These are phyloP conservation scores for Macrolepiota albuminosa DNA, from an alignment of 768 basidiomycete genomes.

Conservation along the genomic window DNA sequence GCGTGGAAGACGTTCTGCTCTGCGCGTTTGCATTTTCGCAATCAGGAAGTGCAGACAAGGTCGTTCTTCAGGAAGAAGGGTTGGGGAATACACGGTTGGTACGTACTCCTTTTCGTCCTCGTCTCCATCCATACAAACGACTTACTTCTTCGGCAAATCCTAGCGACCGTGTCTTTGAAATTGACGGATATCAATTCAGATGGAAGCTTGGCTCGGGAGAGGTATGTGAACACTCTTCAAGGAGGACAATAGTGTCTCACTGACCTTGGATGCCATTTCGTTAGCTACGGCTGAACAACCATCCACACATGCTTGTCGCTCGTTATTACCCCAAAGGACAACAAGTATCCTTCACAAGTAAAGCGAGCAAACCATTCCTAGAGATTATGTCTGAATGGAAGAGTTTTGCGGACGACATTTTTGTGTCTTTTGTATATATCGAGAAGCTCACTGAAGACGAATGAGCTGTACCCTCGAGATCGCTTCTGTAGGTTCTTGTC, in stretches of 20 bases:
- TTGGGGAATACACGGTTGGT: conserved; percentile 20
- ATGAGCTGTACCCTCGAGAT: neutral
- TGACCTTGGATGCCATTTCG: too few relatives aligned
- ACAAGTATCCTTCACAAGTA: conserved; percentile 8
- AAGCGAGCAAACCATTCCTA: conserved; percentile 15
- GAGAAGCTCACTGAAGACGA: conserved; percentile 24
- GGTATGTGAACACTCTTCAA: neutral
- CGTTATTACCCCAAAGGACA: conserved; percentile 15
- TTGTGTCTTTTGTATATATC: conserved; percentile 28
- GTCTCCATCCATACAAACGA: neutral
- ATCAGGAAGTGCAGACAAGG: conserved; percentile 17
- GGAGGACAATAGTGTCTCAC: neutral
- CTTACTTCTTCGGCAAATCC: neutral
- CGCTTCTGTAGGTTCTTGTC: neutral
- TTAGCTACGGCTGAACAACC: conserved; percentile 15
- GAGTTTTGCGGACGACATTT: conserved; percentile 24
- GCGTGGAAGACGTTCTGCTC: conserved; percentile 19
- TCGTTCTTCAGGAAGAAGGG: conserved; percentile 21
- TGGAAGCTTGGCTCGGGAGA: conserved; percentile 18
- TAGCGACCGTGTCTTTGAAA: conserved; percentile 21
- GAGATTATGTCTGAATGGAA: conserved; percentile 25
- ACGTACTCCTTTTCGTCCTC: neutral
- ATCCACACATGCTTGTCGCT: conserved; percentile 14
- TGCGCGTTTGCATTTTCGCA: conserved; percentile 14
- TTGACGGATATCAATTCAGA: conserved; percentile 19